Base-by-base conservation (phyloP, 2,329 filamentous ascomycete genomes). In the Biscogniauxia sp. region DNA sequence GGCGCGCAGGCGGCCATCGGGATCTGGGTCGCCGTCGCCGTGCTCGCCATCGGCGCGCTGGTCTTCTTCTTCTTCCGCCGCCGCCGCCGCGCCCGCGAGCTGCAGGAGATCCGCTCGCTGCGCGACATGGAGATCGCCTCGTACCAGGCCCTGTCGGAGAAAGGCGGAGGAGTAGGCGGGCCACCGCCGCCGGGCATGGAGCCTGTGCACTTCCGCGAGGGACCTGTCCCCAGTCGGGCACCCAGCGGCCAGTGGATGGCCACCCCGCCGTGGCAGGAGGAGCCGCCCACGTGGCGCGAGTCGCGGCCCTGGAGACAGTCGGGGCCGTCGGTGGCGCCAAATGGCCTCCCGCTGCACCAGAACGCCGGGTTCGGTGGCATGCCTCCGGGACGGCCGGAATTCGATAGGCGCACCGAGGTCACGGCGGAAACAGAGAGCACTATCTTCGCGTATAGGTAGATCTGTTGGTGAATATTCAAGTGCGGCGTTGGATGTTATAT, bases 261-360 rank as follows among this genome's bases (percentile, higher is more conserved):
- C 45, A 64, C 61, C 28, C 66, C 64, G 50, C 66, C 67, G 4
- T 68, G 66, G 67, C 64, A 67, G n/a, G 66, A 68, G 6, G 63
- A 66, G 1, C 55, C 59, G 28, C 63, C 66, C 19, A 67, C 64
- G 17, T 68, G 65, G 65, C 59, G 64, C 1, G 66, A 64, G 41
- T 62, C 64, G 51, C 64, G 64, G 15, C 66, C 67, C 5, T 68
- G 65, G 67, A 53, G 64, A n/a, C 57, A 61, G 32, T 68, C 67
- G 8, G 56, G 58, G 45, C 59, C 63, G 20, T 61, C 66, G 17
- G 61, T 56, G 15, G 32, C n/a, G 25, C 60, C 62, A 15, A 49
- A 51, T 50, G 61, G 62, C 3, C 57, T 65, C 7, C 60, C 61
- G 2, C 25, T 54, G 19, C 54, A 59, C 56, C 64, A 17, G 59